Evolutionary conservation across 805 yeast species (phyloP), one percentile per base, ranked within the genome.

Genomic region (Cyberlindnera mrakii): DNA sequence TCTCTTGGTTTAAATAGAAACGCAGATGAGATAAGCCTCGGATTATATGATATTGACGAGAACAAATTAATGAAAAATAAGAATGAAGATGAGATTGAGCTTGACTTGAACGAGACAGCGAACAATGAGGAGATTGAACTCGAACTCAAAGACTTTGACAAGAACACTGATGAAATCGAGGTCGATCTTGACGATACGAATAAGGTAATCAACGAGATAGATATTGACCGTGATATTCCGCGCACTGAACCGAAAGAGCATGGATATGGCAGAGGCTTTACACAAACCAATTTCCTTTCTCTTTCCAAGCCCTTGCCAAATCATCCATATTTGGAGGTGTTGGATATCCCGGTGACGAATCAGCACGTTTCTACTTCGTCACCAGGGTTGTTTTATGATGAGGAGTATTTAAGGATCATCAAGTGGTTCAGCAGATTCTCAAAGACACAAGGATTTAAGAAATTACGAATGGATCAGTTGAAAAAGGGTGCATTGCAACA

Each of bases 221-320:
- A 27, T 16, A 2, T 37, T 15, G 39, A 17, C 6, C 32, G 17
- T 18, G 39, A 37, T n/a, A 14, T 5, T 30, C 19, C 32, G 3
- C 19, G 13, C 1, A 23, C 11, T n/a, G 29, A 10, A 37, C 35
- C 25, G 39, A 29, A 31, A 5, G 33, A 38, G 25, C 40, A 29
- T 30, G 36, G 30, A 33, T 18, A 18, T n/a, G 39, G 49, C 11
- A 46, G 41, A 27, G 59, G 51, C 1, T 53, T 50, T 38, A 31
- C 45, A 35, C 50, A 48, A 20, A 78, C 83, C 3, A 54, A 62
- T 13, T 91, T 89, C 53, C 61, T 86, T 27, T 93, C 98, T 0
- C 68, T 91, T 23, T 97, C 90, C 58, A 91, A 91, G 60, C 87
- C 95, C 53, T 65, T 85, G 1, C 87, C 88, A 2, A 64, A 71